Conservation (phyloP, 768 basidiomycete species). For the Mycena crocata region DNA sequence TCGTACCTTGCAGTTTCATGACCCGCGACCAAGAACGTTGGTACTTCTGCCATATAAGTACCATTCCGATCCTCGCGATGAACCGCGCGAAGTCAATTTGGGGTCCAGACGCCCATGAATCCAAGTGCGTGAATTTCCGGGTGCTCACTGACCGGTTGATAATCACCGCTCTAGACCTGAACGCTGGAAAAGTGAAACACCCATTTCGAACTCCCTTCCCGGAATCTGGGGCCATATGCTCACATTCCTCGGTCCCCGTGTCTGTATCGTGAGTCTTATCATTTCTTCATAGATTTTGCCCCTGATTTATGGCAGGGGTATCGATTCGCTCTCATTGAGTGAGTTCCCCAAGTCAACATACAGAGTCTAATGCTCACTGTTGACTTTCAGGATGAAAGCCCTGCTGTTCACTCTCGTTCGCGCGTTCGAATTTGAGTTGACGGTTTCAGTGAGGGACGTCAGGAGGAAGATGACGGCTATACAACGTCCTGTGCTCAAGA, state of each 20-base stretch:
- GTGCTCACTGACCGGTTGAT: background rate
- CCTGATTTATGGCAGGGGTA: background rate
- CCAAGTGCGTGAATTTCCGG: background rate
- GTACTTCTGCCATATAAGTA: no score
- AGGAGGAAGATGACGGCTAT: background rate
- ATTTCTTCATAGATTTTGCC: background rate
- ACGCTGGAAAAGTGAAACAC: background rate
- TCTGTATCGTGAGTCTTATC: background rate
- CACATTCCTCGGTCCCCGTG: background rate
- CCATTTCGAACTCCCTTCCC: background rate
- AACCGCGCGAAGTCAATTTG: background rate
- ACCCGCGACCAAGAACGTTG: no score
- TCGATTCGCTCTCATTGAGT: background rate
- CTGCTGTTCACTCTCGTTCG: background rate
- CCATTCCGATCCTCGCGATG: background rate
- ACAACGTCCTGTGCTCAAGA: background rate
- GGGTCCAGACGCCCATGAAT: background rate
- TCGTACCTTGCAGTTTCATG: no score
- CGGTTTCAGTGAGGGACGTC: background rate
- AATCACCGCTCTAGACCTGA: background rate
- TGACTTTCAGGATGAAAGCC: background rate
- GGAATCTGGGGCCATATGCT: background rate
- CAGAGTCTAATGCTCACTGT: background rate
- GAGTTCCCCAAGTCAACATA: background rate
- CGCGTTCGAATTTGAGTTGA: background rate